Conservation (phyloP, 164 flowering plant genomes). For the Amborella trichopoda region DNA sequence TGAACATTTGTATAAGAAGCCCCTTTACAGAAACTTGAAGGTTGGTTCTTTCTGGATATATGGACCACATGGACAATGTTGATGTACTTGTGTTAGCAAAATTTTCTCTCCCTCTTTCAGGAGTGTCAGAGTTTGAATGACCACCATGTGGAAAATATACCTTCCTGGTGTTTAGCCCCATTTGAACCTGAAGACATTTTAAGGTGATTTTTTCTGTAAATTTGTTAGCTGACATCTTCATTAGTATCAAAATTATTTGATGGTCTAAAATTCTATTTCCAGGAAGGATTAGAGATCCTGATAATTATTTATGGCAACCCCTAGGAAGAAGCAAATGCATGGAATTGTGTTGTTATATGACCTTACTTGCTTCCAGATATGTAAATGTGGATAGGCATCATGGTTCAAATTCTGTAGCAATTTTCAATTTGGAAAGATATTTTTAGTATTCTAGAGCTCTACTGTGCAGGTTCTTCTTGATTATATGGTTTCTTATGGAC, state of each 20-base stretch:
- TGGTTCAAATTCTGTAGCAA: no score
- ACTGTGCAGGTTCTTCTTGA: no score
- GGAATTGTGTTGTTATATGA: no score
- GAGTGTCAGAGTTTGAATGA: conserved; percentile 33
- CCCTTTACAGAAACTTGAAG: conserved; percentile 54
- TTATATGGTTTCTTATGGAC: no score
- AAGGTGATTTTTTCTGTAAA: conserved; percentile 29
- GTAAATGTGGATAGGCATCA: no score
- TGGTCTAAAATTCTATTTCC: no score
- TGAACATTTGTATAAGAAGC: conserved; percentile 45
- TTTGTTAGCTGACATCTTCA: neutral
- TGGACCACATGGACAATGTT: neutral
- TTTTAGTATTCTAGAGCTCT: no score
- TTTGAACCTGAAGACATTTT: conserved; percentile 80
- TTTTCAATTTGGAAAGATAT: no score
- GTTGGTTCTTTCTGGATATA: conserved; percentile 12
- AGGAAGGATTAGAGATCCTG: no score
- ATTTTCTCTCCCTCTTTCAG: conserved; percentile 15
- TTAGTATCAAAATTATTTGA: neutral
- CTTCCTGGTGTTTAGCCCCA: conserved; percentile 71
- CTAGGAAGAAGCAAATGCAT: no score
- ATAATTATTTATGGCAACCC: no score
- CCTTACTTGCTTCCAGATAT: no score
- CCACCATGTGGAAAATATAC: conserved; percentile 24
- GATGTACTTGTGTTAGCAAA: neutral